Base-by-base conservation (phyloP, 2,329 filamentous ascomycete genomes). In the Cordyceps farinosa region DNA sequence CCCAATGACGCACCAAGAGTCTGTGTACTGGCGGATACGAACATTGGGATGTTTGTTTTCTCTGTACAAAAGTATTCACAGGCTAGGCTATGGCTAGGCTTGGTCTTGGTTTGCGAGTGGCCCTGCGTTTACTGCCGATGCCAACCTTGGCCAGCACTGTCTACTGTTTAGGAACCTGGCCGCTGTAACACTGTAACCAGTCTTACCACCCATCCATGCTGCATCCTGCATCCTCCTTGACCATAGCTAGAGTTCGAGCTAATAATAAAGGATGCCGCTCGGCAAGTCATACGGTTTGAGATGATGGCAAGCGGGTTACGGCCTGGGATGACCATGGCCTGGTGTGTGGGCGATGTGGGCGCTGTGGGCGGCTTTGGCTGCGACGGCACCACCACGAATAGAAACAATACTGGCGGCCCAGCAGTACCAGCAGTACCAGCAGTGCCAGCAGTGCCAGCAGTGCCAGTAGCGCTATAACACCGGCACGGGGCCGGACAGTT, bases 1-100 rank as follows among this genome's bases (percentile, higher is more conserved):
- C 52, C 52, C 38, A 55, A 55, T 42, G 52, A 40, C 52, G 52
- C 52, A 52, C 52, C 36, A 30, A n/a, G 52, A 7, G 8, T 53
- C 34, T 32, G 40, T 32, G 27, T 9, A 32, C 13, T 11, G 42
- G 29, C 38, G 32, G 44, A 44, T 55, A 55, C 38, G 45, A 48
- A 48, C 45, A 22, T 22, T 22, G 22, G n/a, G n/a, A 13, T 48
- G 45, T 22, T 22, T 30, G 22, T 22, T 47, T 10, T 22, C 44
- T 47, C 27, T n/a, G 44, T 47, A 22, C 22, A 27, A 22, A 10
- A 6, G 17, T 22, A 22, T 22, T 22, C 22, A 22, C 22, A 22
- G 22, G 22, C 22, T 22, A 22, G 22, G 22, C 22, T 22, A 22
- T 22, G 22, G 22, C 22, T 22, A 22, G 22, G 22, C 22, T 22